These are phyloP conservation scores for Lasiodiplodia theobromae DNA, from an alignment of 2,329 filamentous ascomycete genomes.

Conservation along the genomic window DNA sequence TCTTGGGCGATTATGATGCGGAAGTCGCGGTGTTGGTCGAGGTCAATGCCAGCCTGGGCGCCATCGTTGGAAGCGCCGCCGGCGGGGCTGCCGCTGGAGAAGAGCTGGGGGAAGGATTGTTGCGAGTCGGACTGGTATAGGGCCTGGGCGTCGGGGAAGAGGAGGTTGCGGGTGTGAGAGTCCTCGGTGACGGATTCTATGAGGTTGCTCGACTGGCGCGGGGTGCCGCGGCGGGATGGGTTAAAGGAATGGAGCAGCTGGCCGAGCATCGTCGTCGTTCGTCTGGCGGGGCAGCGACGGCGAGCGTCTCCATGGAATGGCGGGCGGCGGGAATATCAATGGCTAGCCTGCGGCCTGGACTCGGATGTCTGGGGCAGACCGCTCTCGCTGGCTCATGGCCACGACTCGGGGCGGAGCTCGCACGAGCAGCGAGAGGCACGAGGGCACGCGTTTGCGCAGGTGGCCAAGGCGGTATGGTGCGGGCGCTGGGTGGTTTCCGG, in stretches of 20 bases:
- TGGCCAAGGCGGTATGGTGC: conserved; percentile 22
- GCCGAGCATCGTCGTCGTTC: conserved; percentile 50
- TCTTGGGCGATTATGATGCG: conserved; percentile 54
- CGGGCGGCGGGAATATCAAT: conserved; percentile 15
- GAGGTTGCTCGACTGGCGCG: conserved; percentile 38
- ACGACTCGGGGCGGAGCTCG: conserved; percentile 24
- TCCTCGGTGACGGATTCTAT: conserved; percentile 50
- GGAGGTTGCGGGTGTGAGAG: conserved; percentile 49
- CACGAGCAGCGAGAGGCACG: conserved; percentile 22
- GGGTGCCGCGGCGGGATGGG: conserved; percentile 40
- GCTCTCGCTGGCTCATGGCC: conserved; percentile 28
- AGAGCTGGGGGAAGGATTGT: conserved; percentile 30
- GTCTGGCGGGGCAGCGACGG: conserved; percentile 7
- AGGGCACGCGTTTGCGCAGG: conserved; percentile 5
- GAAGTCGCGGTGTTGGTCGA: conserved; percentile 50
- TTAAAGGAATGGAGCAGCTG: conserved; percentile 46
- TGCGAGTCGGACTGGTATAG: conserved; percentile 47
- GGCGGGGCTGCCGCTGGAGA: conserved; percentile 22
- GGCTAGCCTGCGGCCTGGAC: conserved; percentile 29
- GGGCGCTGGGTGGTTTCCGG: conserved; percentile 7
- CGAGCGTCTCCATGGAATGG: conserved; percentile 28
- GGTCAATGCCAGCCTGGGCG: conserved; percentile 50
- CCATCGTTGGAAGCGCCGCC: conserved; percentile 64
- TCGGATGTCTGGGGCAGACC: conserved; percentile 25
- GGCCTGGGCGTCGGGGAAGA: conserved; percentile 49